A percentile compares a stretch with the other conserved stretches of the same genome.
These are phyloP conservation scores for Podila epicladia DNA, from an alignment of 192 early-diverging fungal genomes.

Conservation along the genomic window DNA sequence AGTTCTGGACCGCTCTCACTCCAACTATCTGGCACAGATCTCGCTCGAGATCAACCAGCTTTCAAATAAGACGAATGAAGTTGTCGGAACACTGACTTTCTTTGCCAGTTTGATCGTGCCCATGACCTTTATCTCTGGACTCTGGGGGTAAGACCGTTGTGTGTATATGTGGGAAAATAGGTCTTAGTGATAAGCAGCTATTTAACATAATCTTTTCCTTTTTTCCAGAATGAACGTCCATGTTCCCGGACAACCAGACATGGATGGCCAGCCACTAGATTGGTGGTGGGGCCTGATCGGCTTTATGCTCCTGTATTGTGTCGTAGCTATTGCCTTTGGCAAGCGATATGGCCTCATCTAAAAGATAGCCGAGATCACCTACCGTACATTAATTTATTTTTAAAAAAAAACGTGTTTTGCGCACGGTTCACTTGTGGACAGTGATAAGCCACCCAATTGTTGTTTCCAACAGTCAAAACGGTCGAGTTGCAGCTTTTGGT, in stretches of 20 bases:
- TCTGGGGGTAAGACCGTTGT: conserved; percentile 52
- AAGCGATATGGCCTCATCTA: conserved; percentile 16
- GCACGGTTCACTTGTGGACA: too few relatives aligned
- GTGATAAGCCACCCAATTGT: too few relatives aligned
- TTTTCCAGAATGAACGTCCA: conserved; percentile 60
- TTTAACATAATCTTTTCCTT: background rate
- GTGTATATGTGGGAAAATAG: too few relatives aligned
- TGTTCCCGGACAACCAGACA: conserved; percentile 62
- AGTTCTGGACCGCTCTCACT: conserved; percentile 70
- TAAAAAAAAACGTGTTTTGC: background rate
- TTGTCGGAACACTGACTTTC: conserved; percentile 60
- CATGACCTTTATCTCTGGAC: conserved; percentile 69
- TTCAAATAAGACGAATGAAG: conserved; percentile 64
- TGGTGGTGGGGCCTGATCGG: conserved; percentile 54
- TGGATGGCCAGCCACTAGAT: background rate
- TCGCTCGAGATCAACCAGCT: conserved; percentile 72
- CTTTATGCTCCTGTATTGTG: conserved; percentile 15
- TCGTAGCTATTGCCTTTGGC: conserved; percentile 12
- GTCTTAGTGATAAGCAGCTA: background rate
- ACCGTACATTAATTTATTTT: too few relatives aligned
- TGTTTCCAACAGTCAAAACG: too few relatives aligned
- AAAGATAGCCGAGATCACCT: background rate
- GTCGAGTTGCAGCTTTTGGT: background rate
- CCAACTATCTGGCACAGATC: conserved; percentile 78
- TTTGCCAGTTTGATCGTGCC: conserved; percentile 64